phyloP scores from a whole-genome alignment of 257 asterid genomes.

The Salvia miltiorrhiza region DNA sequence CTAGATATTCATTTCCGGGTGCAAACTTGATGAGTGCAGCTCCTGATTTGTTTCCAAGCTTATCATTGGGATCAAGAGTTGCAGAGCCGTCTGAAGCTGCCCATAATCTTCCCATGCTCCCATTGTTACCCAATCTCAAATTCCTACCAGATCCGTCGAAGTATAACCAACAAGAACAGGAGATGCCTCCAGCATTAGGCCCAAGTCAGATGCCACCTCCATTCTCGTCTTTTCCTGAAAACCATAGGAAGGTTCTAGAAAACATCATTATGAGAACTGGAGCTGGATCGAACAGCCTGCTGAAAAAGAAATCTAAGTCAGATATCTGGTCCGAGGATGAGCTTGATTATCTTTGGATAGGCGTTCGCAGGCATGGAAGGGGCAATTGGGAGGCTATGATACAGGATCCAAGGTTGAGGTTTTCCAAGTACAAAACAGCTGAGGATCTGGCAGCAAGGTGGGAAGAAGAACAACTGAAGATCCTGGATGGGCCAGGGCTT shows the following conservation, averaged over 20 bases:
- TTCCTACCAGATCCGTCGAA: constrained; percentile 52
- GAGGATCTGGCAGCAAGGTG: constrained; percentile 75
- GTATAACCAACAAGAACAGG: constrained; percentile 56
- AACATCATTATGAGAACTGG: constrained; percentile 77
- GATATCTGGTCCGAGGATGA: constrained; percentile 96
- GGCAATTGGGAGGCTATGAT: constrained; percentile 93
- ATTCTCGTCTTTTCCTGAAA: constrained; percentile 74
- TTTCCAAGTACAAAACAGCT: constrained; percentile 69
- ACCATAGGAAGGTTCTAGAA: constrained; percentile 78
- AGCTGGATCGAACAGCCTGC: constrained; percentile 50
- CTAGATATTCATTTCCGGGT: constrained; percentile 57
- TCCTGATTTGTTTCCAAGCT: constrained; percentile 61
- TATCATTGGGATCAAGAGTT: constrained; percentile 73
- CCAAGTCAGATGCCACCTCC: constrained; percentile 52
- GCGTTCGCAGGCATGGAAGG: constrained; percentile 88
- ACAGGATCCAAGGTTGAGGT: constrained; percentile 72
- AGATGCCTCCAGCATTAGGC: constrained; percentile 51
- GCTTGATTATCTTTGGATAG: constrained; percentile 94
- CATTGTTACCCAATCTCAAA: constrained; percentile 66
- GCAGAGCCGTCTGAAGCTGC: constrained; percentile 38
- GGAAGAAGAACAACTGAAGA: constrained; percentile 89
- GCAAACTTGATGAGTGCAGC: constrained; percentile 40
- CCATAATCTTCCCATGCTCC: constrained; percentile 54
- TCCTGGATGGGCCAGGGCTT: constrained; percentile 59
- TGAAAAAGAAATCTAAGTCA: constrained; percentile 44